Conservation (phyloP, 306 rosid genomes). For the Cucurbita argyrosperma region DNA sequence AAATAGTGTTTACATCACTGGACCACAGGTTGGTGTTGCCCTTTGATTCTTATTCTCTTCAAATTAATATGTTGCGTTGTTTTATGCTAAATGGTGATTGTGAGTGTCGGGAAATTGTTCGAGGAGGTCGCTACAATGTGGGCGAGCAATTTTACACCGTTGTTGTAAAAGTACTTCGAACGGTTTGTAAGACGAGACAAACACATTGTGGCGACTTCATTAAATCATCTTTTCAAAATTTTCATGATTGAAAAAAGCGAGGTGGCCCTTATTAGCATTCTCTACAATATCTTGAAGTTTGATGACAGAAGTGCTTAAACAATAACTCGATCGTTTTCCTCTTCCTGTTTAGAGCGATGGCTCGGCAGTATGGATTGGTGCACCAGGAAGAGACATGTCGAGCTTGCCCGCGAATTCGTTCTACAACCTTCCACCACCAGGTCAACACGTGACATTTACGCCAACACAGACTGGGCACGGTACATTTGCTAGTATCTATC, state of each 20-base stretch:
- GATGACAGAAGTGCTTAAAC: neutral
- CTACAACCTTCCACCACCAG: slow-evolving; percentile 81
- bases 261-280: neutral
- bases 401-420: slow-evolving; percentile 67
- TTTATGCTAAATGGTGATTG: neutral
- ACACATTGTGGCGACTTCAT: too few relatives aligned
- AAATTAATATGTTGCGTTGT: neutral
- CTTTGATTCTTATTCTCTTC: slow-evolving; percentile 9
- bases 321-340: neutral
- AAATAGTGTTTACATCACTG: slow-evolving; percentile 60
- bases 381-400: slow-evolving; percentile 76
- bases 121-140: too few relatives aligned
- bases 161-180: too few relatives aligned
- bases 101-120: neutral
- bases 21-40: slow-evolving; percentile 63
- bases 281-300: neutral
- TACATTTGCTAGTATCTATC: slow-evolving; percentile 69
- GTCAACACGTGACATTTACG: slow-evolving; percentile 71
- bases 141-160: too few relatives aligned
- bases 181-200: too few relatives aligned
- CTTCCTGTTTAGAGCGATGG: slow-evolving; percentile 65
- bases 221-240: neutral
- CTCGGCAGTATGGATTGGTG: slow-evolving; percentile 85
- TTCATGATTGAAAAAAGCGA: neutral
- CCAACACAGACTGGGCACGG: slow-evolving; percentile 88